Evolutionary conservation across 768 basidiomycete genomes (phyloP).

Genomic region (Phanerochaete sordida): DNA sequence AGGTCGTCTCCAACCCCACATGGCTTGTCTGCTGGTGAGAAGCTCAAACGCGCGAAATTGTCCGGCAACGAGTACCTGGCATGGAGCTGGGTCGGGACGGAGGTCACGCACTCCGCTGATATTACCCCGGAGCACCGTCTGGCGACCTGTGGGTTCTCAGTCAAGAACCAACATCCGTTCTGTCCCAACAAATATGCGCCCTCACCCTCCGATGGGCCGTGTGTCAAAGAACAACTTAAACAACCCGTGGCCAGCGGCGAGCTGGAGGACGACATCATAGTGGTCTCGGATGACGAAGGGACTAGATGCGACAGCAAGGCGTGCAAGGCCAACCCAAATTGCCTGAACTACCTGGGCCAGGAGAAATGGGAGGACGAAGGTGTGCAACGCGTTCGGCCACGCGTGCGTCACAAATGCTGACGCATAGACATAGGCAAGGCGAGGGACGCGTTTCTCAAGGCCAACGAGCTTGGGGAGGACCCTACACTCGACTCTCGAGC

Average conservation of each 20-base stretch:
- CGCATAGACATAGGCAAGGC: constrained; percentile 41
- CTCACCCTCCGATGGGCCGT: constrained; percentile 1
- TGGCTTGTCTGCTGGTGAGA: constrained; percentile 60
- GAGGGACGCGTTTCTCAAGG: constrained; percentile 47
- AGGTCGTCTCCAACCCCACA: constrained; percentile 17
- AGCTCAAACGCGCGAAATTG: constrained; percentile 54
- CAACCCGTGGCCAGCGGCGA: constrained; percentile 31
- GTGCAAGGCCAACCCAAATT: constrained; percentile 79
- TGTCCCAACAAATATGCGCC: constrained; percentile 56
- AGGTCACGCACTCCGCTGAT: constrained; percentile 49
- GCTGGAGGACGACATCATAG: constrained; percentile 58
- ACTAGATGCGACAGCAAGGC: constrained; percentile 51
- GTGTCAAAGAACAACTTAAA: constrained; percentile 6
- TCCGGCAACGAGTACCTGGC: constrained; percentile 39
- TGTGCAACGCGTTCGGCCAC: constrained; percentile 25
- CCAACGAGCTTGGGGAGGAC: constrained; percentile 48
- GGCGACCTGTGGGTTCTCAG: constrained; percentile 64
- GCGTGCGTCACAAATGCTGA: constrained; percentile 1
- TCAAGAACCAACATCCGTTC: constrained; percentile 43
- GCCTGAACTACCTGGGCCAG: constrained; percentile 86
- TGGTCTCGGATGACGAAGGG: constrained; percentile 68
- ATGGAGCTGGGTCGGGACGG: constrained; percentile 84
- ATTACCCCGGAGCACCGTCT: constrained; percentile 67
- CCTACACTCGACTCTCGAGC: constrained; percentile 50
- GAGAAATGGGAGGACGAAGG: constrained; percentile 78